Evolutionary conservation across 1,139 yeast species (phyloP).

Genomic region (Sugiyamaella castrensis): DNA sequence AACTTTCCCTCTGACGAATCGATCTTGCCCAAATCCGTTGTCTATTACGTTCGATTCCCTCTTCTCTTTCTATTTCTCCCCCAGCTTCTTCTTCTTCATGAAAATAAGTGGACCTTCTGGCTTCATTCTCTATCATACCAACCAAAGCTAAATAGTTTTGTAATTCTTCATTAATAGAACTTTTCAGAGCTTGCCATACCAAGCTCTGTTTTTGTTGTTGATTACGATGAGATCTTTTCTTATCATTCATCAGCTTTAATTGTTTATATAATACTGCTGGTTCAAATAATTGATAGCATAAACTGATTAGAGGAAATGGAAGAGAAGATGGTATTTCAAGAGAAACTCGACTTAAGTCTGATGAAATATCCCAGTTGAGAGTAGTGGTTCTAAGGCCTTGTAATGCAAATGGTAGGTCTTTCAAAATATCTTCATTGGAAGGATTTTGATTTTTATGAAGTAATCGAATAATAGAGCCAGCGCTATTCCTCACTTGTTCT

Average conservation of each 20-base stretch:
- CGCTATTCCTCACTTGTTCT: conserved; percentile 5
- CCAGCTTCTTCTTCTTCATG: not conserved
- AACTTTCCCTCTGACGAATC: not conserved
- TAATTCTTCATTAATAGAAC: conserved; percentile 55
- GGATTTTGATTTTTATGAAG: conserved; percentile 28
- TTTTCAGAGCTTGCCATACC: conserved; percentile 59
- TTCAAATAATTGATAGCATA: conserved; percentile 61
- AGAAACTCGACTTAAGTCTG: conserved; percentile 24
- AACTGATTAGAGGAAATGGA: conserved; percentile 56
- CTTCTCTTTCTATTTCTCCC: not conserved
- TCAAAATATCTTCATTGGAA: conserved; percentile 51
- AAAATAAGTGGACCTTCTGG: conserved; percentile 24
- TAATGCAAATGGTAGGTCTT: conserved; percentile 61
- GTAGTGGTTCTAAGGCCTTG: conserved; percentile 69
- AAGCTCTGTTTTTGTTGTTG: conserved; percentile 37
- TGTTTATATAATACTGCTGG: conserved; percentile 65
- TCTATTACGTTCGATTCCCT: not conserved
- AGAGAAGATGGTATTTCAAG: conserved; percentile 50
- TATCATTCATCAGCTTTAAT: conserved; percentile 40
- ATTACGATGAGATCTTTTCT: conserved; percentile 21
- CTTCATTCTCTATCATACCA: conserved; percentile 48
- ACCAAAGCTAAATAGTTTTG: conserved; percentile 54
- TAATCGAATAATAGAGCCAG: conserved; percentile 20
- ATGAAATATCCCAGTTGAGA: conserved; percentile 46
- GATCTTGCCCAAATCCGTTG: not conserved